A percentile compares a stretch with the other conserved stretches of the same genome.
These are phyloP conservation scores for Telfairia occidentalis DNA, from an alignment of 331 rosid genomes.

Conservation along the genomic window DNA sequence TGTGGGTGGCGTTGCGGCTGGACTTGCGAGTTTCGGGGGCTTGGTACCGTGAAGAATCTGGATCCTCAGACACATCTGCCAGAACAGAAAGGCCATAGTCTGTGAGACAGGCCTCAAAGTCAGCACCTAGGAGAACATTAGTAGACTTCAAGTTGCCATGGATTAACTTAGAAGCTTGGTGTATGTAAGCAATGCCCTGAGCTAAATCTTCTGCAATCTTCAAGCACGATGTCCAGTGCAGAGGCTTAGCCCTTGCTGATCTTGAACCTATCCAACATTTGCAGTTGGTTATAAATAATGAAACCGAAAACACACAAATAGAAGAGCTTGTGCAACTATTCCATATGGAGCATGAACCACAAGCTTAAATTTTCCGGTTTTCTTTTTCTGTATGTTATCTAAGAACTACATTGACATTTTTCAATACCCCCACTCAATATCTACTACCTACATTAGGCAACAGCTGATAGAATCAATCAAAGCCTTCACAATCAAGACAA, in stretches of 20 bases:
- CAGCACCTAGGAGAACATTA: slow-evolving; percentile 74
- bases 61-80: slow-evolving; percentile 47
- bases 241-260: slow-evolving; percentile 76
- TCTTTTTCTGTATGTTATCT: background rate
- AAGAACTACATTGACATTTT: background rate
- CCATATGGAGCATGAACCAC: background rate
- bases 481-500: background rate
- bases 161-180: slow-evolving; percentile 52
- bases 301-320: background rate
- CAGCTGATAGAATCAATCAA: background rate
- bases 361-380: background rate
- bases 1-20: slow-evolving; percentile 34
- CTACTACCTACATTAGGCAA: background rate
- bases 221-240: slow-evolving; percentile 98
- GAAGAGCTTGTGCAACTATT: background rate
- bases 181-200: slow-evolving; percentile 79
- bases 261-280: slow-evolving; percentile 47
- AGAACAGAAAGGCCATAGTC: slow-evolving; percentile 60
- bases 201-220: slow-evolving; percentile 95
- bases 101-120: slow-evolving; percentile 79
- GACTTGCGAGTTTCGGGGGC: slow-evolving; percentile 69
- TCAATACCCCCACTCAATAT: background rate
- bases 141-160: slow-evolving; percentile 83
- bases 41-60: slow-evolving; percentile 51
- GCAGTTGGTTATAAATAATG: slow-evolving; percentile 2